phyloP scores from a whole-genome alignment of 1,284 basidiomycete species.

The Ustilago nuda region DNA sequence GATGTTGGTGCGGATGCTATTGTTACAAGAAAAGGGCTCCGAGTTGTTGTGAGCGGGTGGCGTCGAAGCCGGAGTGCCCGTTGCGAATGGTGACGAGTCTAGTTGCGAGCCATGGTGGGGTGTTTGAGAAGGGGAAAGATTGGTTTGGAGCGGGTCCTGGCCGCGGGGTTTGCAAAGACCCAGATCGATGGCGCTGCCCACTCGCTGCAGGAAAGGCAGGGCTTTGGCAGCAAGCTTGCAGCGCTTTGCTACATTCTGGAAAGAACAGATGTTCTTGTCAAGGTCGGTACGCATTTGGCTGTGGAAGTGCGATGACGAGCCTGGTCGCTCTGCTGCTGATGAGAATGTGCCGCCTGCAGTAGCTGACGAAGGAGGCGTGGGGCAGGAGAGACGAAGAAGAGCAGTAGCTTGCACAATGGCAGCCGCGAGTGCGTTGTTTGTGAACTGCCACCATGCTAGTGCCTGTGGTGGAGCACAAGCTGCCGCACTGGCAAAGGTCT shows the following conservation, averaged over 20 bases:
- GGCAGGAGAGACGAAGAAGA: constrained; percentile 24
- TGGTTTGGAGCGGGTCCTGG: constrained; percentile 12
- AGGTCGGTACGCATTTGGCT: constrained; percentile 27
- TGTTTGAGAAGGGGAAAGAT: neutral
- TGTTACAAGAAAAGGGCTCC: constrained; percentile 17
- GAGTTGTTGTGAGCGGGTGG: neutral
- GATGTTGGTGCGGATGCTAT: constrained; percentile 7
- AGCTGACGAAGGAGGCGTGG: neutral
- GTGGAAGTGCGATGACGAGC: constrained; percentile 17
- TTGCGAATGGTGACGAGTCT: neutral
- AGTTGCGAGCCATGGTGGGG: neutral
- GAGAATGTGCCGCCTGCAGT: neutral
- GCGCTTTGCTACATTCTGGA: constrained; percentile 35
- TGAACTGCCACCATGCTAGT: constrained; percentile 37
- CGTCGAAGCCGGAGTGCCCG: neutral
- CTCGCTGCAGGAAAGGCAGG: constrained; percentile 35
- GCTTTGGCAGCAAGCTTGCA: constrained; percentile 40
- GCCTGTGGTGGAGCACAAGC: constrained; percentile 27
- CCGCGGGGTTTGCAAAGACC: constrained; percentile 17
- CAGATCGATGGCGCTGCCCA: constrained; percentile 27
- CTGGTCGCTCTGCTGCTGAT: neutral
- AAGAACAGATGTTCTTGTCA: constrained; percentile 37
- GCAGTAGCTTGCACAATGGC: constrained; percentile 41
- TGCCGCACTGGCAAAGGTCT: constrained; percentile 26
- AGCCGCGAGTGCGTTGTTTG: constrained; percentile 40